Percentiles rank a stretch among this genome's conserved stretches.
phyloP scores from a whole-genome alignment of 768 basidiomycete species.

The Lactarius hengduanensis region DNA sequence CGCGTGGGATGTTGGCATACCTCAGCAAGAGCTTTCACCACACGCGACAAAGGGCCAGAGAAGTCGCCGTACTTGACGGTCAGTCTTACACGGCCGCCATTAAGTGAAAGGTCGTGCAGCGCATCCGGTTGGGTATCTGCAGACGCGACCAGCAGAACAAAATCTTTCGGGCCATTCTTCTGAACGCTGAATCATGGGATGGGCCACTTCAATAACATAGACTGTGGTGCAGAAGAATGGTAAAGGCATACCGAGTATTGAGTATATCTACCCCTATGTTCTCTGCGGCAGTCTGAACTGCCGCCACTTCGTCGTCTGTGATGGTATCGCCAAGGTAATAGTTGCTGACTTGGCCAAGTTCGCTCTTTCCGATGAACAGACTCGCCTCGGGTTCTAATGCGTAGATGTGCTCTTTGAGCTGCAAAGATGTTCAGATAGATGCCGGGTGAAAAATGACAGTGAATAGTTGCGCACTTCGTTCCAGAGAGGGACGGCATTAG shows the following conservation, averaged over 20 bases:
- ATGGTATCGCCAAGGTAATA: conserved; percentile 79
- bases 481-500: conserved; percentile 60
- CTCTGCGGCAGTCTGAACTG: conserved; percentile 74
- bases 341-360: conserved; percentile 74
- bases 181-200: conserved; percentile 52
- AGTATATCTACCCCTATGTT: conserved; percentile 70
- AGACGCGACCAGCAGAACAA: conserved; percentile 76
- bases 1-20: conserved; percentile 35
- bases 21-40: conserved; percentile 56
- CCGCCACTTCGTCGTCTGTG: conserved; percentile 74
- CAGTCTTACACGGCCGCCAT: conserved; percentile 47
- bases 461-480: conserved; percentile 45
- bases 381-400: conserved; percentile 58
- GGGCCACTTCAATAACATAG: background rate
- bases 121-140: conserved; percentile 43
- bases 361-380: conserved; percentile 78
- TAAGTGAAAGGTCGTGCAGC: conserved; percentile 47
- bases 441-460: background rate
- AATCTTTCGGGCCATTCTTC: conserved; percentile 61
- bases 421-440: conserved; percentile 5
- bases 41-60: conserved; percentile 52
- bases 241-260: conserved; percentile 65
- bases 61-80: conserved; percentile 78
- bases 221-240: background rate
- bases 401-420: conserved; percentile 80